Evolutionary conservation across 768 basidiomycete species (phyloP), one percentile per base, ranked within the genome.

Genomic region (Boletus vinaceobasis): DNA sequence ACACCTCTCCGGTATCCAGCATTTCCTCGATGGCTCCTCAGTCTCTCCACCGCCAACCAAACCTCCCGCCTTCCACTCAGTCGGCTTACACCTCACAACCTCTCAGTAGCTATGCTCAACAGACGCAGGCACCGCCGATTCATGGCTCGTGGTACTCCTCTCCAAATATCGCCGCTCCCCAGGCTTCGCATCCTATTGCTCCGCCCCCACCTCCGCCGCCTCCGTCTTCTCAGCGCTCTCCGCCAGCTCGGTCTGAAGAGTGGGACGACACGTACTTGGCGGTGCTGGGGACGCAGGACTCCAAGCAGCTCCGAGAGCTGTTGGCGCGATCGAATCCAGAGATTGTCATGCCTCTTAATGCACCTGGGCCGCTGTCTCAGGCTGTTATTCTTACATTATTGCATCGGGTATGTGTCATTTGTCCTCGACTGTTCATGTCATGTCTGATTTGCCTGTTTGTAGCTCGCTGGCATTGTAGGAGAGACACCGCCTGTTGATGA

Each of bases 261-360:
- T 93, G 90, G 90, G 90, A 93, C 59, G 88, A 90, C 56, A 81
- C 84, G 10, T 93, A 91, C 68, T 77, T 93, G 35, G 80, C 83
- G 17, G 86, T 90, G 33, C 75, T 93, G 51, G 84, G 86, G 57
- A 83, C 83, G 33, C 88, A 92, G 68, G 90, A 93, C 62, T 63
- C 80, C 15, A 75, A 78, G 57, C 88, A 90, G 69, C 80, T 93
- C 49, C 84, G 88, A 17, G 87, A 88, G 63, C 73, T 93, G 27
- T 74, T 93, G 57, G 74, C 79, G 31, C 81, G 84, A 52, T 90
- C 85, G 23, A 90, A 86, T 63, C 87, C 90, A 10, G 90, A 93
- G 52, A 65, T 88, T 38, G 79, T 92, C 59, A 87, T 93, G 84
- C 90, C 90, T 45, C 65, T 87, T 61, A 87, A 82, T 63, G 83